A percentile compares a stretch with the other conserved stretches of the same genome.
Conservation (phyloP, 495 filamentous ascomycete genomes). For the Penicillium angulare region DNA sequence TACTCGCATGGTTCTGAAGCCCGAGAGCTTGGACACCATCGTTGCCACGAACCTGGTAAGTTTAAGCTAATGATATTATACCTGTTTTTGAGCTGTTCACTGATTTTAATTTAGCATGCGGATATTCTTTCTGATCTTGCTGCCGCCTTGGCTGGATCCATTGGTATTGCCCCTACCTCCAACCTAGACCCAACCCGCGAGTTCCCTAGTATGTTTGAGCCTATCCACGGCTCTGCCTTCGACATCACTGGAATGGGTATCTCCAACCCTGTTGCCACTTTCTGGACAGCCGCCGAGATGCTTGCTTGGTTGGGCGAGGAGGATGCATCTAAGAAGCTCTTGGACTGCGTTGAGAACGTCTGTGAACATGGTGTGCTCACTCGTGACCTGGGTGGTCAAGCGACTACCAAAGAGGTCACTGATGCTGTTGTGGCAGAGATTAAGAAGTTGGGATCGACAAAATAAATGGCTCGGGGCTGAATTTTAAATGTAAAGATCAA, state of each 20-base stretch:
- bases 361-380: slow-evolving; percentile 57
- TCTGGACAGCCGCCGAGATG: slow-evolving; percentile 71
- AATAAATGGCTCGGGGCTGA: neutral
- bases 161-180: slow-evolving; percentile 58
- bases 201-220: slow-evolving; percentile 66
- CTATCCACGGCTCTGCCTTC: slow-evolving; percentile 66
- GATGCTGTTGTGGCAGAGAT: slow-evolving; percentile 61
- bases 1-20: slow-evolving; percentile 54
- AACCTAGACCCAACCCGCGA: slow-evolving; percentile 63
- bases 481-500: too few species aligned
- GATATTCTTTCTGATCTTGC: slow-evolving; percentile 60
- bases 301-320: slow-evolving; percentile 61
- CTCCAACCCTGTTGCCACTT: slow-evolving; percentile 69
- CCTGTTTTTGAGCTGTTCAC: slow-evolving; percentile 1
- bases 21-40: slow-evolving; percentile 53
- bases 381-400: slow-evolving; percentile 57
- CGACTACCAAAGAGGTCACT: slow-evolving; percentile 58
- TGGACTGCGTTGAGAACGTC: slow-evolving; percentile 60
- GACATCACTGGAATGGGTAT: slow-evolving; percentile 72
- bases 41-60: slow-evolving; percentile 54
- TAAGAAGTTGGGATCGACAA: slow-evolving; percentile 27
- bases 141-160: slow-evolving; percentile 53
- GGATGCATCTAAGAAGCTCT: slow-evolving; percentile 52
- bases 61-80: neutral
- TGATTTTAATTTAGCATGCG: slow-evolving; percentile 38